A percentile compares a stretch with the other conserved stretches of the same genome.
Evolutionary conservation across 192 early-diverging fungal genomes (phyloP).

Genomic region (Coemansia sp.): DNA sequence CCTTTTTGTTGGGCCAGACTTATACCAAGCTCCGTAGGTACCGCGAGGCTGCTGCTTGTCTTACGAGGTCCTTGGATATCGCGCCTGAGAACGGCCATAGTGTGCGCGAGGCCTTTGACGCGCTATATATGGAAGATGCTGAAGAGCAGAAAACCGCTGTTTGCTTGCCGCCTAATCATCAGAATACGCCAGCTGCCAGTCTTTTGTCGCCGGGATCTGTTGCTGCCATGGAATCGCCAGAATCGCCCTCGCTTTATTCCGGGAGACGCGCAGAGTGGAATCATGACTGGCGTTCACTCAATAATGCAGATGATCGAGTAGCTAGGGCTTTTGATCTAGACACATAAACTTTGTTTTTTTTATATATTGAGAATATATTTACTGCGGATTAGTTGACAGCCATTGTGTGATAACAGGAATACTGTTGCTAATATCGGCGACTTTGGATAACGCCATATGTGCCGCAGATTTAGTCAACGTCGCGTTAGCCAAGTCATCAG

Average conservation of each 20-base stretch:
- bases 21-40: slow-evolving; percentile 45
- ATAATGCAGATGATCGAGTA: slow-evolving; percentile 50
- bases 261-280: slow-evolving; percentile 39
- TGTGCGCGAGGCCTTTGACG: slow-evolving; percentile 57
- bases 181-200: not conserved
- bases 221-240: slow-evolving; percentile 28
- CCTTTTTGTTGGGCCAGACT: slow-evolving; percentile 58
- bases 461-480: slow-evolving; percentile 14
- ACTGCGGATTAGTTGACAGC: slow-evolving; percentile 18
- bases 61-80: slow-evolving; percentile 50
- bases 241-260: slow-evolving; percentile 48
- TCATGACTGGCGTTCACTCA: slow-evolving; percentile 48
- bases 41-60: slow-evolving; percentile 52
- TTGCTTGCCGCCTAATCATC: not conserved
- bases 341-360: slow-evolving; percentile 16
- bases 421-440: slow-evolving; percentile 37
- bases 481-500: slow-evolving; percentile 13
- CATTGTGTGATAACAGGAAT: slow-evolving; percentile 38
- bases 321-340: slow-evolving; percentile 55
- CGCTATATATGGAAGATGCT: slow-evolving; percentile 45
- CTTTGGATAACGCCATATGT: slow-evolving; percentile 27
- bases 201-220: slow-evolving; percentile 23
- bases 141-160: slow-evolving; percentile 12
- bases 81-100: slow-evolving; percentile 50
- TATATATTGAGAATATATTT: not conserved